Conservation (phyloP, 2,329 filamentous ascomycete genomes). For the Hawksworthiomyces lignivorus region DNA sequence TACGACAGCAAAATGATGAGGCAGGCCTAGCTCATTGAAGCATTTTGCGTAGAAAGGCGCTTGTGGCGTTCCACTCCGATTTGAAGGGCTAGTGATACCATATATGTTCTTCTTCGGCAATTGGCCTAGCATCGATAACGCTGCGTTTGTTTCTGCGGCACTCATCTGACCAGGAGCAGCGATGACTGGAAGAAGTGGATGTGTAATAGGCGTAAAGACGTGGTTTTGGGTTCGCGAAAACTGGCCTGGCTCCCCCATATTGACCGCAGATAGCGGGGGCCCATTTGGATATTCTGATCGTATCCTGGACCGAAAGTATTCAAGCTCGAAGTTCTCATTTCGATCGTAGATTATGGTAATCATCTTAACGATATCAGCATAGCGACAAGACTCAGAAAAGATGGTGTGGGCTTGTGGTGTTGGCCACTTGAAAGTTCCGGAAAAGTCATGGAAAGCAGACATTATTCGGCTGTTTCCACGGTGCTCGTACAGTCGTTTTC, state of each 20-base stretch:
- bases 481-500: slow-evolving; percentile 57
- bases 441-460: slow-evolving; percentile 88
- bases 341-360: slow-evolving; percentile 74
- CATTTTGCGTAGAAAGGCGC: slow-evolving; percentile 82
- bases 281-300: slow-evolving; percentile 58
- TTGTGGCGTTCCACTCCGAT: slow-evolving; percentile 57
- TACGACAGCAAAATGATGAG: slow-evolving; percentile 69
- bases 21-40: slow-evolving; percentile 76
- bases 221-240: slow-evolving; percentile 77
- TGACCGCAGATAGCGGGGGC: slow-evolving; percentile 73
- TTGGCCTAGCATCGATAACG: slow-evolving; percentile 70
- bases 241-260: slow-evolving; percentile 82
- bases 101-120: slow-evolving; percentile 74
- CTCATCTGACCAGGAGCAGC: slow-evolving; percentile 81
- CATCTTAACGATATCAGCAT: slow-evolving; percentile 86
- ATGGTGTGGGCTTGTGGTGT: slow-evolving; percentile 63
- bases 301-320: slow-evolving; percentile 77
- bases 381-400: slow-evolving; percentile 63
- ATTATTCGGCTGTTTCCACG: slow-evolving; percentile 78
- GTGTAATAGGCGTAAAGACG: slow-evolving; percentile 81
- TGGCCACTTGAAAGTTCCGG: slow-evolving; percentile 76
- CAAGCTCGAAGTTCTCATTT: slow-evolving; percentile 83
- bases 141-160: slow-evolving; percentile 76
- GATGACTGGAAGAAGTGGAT: slow-evolving; percentile 74
- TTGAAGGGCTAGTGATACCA: slow-evolving; percentile 64